These are phyloP conservation scores for Chlamydomonas urium DNA, from an alignment of 139 green algal genomes.

Conservation along the genomic window DNA sequence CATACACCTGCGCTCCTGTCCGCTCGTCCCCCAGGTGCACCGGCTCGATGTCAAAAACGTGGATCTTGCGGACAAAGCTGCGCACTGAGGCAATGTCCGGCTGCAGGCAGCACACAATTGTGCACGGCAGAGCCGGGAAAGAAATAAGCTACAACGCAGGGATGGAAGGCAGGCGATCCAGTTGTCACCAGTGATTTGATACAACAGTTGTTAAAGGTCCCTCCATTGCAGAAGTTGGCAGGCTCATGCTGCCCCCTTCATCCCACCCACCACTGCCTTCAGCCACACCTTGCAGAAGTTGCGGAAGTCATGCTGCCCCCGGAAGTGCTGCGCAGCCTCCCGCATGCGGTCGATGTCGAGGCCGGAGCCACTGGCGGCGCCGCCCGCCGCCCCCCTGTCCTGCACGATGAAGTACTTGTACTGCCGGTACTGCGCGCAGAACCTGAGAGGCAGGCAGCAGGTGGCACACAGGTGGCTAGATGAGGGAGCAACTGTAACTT, in stretches of 20 bases:
- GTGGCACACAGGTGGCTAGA: too few relatives aligned
- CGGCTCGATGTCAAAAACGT: conserved; percentile 43
- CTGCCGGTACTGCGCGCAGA: conserved; percentile 59
- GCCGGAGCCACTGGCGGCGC: background rate
- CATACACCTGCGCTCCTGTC: conserved; percentile 34
- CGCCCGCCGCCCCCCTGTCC: background rate
- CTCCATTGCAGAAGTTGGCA: background rate
- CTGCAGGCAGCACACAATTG: conserved; percentile 7
- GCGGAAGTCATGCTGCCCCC: conserved; percentile 91
- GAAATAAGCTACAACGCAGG: too few relatives aligned
- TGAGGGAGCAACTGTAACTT: too few relatives aligned
- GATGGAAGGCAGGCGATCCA: too few relatives aligned
- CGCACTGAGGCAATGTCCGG: conserved; percentile 36
- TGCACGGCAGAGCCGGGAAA: too few relatives aligned
- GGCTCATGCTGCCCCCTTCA: too few relatives aligned
- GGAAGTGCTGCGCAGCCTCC: conserved; percentile 59
- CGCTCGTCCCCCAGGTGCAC: background rate
- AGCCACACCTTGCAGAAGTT: conserved; percentile 88
- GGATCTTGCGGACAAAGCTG: conserved; percentile 60
- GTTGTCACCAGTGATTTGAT: too few relatives aligned
- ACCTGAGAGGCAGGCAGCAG: conserved; percentile 48
- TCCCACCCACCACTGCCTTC: too few relatives aligned
- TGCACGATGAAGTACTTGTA: conserved; percentile 92
- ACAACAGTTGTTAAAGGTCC: background rate
- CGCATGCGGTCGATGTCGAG: conserved; percentile 79